Conservation (phyloP, 257 asterid species). For the Nicotiana obtusifolia region DNA sequence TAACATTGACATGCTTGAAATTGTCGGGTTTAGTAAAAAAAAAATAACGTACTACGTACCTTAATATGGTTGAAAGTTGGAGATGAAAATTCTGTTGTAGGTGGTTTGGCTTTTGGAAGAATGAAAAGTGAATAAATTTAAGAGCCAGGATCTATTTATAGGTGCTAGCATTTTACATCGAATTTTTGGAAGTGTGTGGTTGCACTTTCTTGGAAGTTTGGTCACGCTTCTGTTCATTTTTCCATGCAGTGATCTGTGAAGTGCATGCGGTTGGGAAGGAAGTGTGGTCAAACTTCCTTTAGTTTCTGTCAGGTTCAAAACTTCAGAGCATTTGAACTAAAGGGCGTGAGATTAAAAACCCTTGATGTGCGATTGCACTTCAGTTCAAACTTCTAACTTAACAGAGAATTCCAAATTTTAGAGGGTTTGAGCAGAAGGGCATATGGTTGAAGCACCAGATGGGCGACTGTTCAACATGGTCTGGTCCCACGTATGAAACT, state of each 20-base stretch:
- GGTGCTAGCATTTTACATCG: not conserved
- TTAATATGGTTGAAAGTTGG: not conserved
- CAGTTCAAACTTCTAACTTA: too few species aligned
- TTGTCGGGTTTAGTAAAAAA: not conserved
- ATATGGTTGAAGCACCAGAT: too few species aligned
- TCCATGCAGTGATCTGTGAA: not conserved
- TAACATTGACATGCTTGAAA: not conserved
- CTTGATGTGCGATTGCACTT: too few species aligned
- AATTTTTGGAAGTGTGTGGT: not conserved
- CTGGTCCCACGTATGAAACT: too few species aligned
- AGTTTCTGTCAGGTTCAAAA: too few species aligned
- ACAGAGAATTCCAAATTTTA: too few species aligned
- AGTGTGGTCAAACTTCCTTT: too few species aligned
- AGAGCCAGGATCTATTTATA: not conserved
- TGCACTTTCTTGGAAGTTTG: not conserved
- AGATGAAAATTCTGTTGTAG: not conserved
- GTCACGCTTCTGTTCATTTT: not conserved
- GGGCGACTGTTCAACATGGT: too few species aligned
- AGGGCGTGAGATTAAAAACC: too few species aligned
- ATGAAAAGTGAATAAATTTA: not conserved
- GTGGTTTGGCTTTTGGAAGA: not conserved
- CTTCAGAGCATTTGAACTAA: too few species aligned
- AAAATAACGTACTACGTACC: not conserved
- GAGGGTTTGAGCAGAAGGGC: too few species aligned
- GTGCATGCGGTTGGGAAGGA: too few species aligned